Evolutionary conservation across 495 filamentous ascomycete genomes (phyloP), one percentile per base, ranked within the genome.

Genomic region (Talaromyces wortmannii): DNA sequence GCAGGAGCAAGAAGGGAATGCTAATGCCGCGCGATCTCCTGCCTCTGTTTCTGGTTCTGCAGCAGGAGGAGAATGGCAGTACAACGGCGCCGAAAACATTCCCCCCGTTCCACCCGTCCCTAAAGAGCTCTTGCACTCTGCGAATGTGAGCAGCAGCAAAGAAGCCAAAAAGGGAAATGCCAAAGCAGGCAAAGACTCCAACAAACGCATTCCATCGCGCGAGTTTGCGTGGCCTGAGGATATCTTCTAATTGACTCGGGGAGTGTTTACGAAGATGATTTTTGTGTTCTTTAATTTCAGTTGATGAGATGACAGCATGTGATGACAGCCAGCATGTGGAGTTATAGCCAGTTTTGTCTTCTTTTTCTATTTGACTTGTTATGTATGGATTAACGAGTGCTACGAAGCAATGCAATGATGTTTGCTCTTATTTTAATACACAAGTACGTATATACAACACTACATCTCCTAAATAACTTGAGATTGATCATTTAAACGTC

Each of bases 181-280:
- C 33, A 31, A 45, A 73, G 56, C 23, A 23, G 23, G 23, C 23
- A 23, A 23, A 23, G 23, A 23, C 23, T 23, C 23, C 23, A 23
- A 23, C 23, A 23, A 23, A 23, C 23, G 23, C 23, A 23, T 23
- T 23, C 23, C 23, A 23, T 23, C 23, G 23, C 23, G 23, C 23
- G 59, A 69, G 16, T 79, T 70, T 36, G 61, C 67, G 15, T 80
- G 77, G 77, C 69, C 68, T 0, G 73, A 76, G 43, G 76, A 78
- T 59, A 67, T 78, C 11, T 79, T 79, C 51, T 79, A 56, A 70
- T 53, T 49, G 4, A 23, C 4, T 4, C 23, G 4, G 4, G 4
- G 4, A 23, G 23, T 23, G 23, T 23, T 23, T 23, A 23, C 4
- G 23, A 23, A 23, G 23, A 23, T 23, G 23, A 4, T 23, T 23